These are phyloP conservation scores for Holtermanniella nyarrowii DNA, from an alignment of 768 basidiomycete species.

Conservation along the genomic window DNA sequence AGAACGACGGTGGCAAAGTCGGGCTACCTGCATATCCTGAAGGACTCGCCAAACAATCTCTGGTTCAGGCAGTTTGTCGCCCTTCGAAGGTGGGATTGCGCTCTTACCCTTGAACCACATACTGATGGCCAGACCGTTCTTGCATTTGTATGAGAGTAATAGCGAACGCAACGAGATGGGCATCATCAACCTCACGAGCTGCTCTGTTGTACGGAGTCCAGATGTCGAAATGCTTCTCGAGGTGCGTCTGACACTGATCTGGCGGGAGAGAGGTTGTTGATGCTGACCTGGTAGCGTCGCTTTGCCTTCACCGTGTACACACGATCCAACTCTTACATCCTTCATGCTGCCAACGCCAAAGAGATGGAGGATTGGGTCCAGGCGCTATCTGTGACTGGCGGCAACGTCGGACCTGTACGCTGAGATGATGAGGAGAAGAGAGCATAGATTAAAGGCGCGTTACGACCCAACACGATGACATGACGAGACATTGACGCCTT, in stretches of 20 bases:
- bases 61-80: conserved; percentile 87
- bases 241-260: conserved; percentile 49
- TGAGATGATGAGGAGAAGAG: no score
- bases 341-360: conserved; percentile 69
- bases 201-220: conserved; percentile 74
- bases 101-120: neutral
- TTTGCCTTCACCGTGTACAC: conserved; percentile 87
- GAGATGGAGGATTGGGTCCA: conserved; percentile 76
- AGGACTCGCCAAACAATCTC: conserved; percentile 62
- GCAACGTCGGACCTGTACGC: neutral
- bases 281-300: conserved; percentile 54
- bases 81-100: conserved; percentile 55
- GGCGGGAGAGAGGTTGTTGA: neutral
- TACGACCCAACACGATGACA: no score
- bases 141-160: conserved; percentile 74
- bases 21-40: conserved; percentile 68
- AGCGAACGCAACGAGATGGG: conserved; percentile 74
- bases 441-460: no score
- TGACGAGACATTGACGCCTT: no score
- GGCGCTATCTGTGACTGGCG: conserved; percentile 13
- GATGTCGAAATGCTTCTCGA: conserved; percentile 79
- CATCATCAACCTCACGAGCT: conserved; percentile 64
- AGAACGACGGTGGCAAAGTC: conserved; percentile 78
- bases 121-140: conserved; percentile 58
- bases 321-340: conserved; percentile 78